A percentile compares a stretch with the other conserved stretches of the same genome.
Conservation (phyloP, 768 basidiomycete genomes). For the Ramaria sp. region DNA sequence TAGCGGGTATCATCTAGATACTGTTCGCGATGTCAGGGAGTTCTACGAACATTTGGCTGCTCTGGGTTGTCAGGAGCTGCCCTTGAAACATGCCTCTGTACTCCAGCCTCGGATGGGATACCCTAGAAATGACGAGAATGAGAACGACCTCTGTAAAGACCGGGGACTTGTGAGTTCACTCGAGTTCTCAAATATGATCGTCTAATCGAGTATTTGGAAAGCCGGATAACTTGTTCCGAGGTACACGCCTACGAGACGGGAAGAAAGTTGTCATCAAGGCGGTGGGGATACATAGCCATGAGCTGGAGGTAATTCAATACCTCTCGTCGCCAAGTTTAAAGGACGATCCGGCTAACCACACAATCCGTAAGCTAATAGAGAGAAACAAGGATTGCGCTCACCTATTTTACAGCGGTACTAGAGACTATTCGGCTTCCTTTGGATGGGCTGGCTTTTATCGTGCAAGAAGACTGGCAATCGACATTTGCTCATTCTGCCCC, state of each 20-base stretch:
- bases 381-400: constrained; percentile 6
- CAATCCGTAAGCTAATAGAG: constrained; percentile 44
- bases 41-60: constrained; percentile 31
- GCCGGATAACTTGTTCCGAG: constrained; percentile 68
- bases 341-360: constrained; percentile 59
- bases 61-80: constrained; percentile 11
- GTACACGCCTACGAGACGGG: constrained; percentile 39
- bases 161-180: constrained; percentile 48
- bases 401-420: constrained; percentile 40
- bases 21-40: constrained; percentile 52
- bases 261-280: constrained; percentile 55
- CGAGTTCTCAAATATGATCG: not conserved
- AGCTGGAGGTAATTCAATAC: constrained; percentile 45
- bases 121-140: constrained; percentile 22
- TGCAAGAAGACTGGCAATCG: constrained; percentile 76
- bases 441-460: constrained; percentile 51
- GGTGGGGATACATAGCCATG: constrained; percentile 50
- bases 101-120: constrained; percentile 17
- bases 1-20: constrained; percentile 56
- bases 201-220: constrained; percentile 17
- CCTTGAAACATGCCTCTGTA: constrained; percentile 16
- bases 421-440: constrained; percentile 44
- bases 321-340: constrained; percentile 43
- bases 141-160: constrained; percentile 59
- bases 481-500: constrained; percentile 43